Base-by-base conservation (phyloP, 257 asterid genomes). In the Nemophila menziesii region DNA sequence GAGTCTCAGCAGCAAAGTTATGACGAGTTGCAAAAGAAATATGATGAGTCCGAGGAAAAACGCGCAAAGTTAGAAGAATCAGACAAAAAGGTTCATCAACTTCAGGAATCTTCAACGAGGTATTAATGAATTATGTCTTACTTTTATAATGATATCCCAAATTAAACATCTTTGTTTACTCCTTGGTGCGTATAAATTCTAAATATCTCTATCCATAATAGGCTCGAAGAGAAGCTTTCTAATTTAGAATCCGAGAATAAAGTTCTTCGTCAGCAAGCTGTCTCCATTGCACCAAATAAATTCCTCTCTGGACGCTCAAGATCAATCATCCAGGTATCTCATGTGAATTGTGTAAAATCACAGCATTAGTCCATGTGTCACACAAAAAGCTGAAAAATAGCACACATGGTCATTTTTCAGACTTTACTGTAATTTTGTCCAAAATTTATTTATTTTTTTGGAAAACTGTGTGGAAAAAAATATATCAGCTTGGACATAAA, bases 211-310 rank as follows among this genome's bases (percentile, higher is more conserved):
- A 5, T 60, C 43, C 33, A 26, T 12, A 51, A 51, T 70, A 90
- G 99, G 83, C 77, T 76, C 43, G 99, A 90, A 68, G 99, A 90
- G 78, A 90, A 79, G 87, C 61, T 77, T 46, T 59, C 58, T 58
- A 85, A 90, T 62, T 62, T 79, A 42, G 99, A 90, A 68, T 85
- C 94, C 1, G 99, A 90, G 66, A 90, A 79, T 58, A 85, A 90
- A 85, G 96, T 90, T 77, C 80, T 90, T 62, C 96, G 99, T 60
- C 99, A 90, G 67, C 99, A 90, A 54, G 87, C 96, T 41, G 86
- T 90, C 58, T 85, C 96, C 54, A 74, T 90, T 49, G 82, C 93
- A 40, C 96, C 99, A 40, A 85, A 81, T 66, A 90, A 81, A 67
- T 79, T 77, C 61, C 94, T 90, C 43, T 81, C 99, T 39, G 94